Evolutionary conservation across 345 rosid genomes (phyloP).

Genomic region (Leavenworthia alabamica): DNA sequence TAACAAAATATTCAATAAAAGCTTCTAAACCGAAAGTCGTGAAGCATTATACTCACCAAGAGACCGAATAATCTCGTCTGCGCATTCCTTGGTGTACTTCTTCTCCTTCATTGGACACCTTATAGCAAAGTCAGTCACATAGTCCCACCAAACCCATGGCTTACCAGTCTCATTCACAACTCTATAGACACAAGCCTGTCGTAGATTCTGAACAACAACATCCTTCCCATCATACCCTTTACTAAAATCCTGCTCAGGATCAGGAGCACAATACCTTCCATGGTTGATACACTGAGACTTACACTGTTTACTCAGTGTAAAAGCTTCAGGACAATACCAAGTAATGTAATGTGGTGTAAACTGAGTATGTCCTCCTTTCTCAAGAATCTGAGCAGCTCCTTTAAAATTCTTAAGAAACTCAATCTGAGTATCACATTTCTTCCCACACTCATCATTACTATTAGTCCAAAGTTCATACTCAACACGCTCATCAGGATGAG

Average conservation of each 20-base stretch:
- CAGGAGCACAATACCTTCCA: constrained; percentile 96
- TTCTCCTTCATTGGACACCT: constrained; percentile 96
- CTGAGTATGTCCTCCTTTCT: constrained; percentile 55
- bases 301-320: constrained; percentile 81
- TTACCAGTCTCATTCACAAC: constrained; percentile 76
- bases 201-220: constrained; percentile 77
- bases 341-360: constrained; percentile 79
- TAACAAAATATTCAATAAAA: constrained; percentile 11
- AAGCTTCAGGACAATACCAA: constrained; percentile 91
- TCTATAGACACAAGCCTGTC: constrained; percentile 78
- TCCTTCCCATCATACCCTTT: constrained; percentile 89
- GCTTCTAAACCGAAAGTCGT: background rate
- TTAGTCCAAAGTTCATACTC: constrained; percentile 60
- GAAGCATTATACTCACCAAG: constrained; percentile 49
- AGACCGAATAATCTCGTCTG: constrained; percentile 59
- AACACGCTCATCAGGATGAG: constrained; percentile 57
- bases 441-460: constrained; percentile 54
- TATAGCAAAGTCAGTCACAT: constrained; percentile 87
- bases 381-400: constrained; percentile 59
- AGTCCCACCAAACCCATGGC: constrained; percentile 98
- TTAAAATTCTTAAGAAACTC: constrained; percentile 54
- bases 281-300: constrained; percentile 94
- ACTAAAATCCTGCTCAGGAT: constrained; percentile 95
- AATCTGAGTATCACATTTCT: constrained; percentile 51
- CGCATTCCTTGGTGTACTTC: constrained; percentile 77